Percentiles rank a stretch among this genome's conserved stretches.
Evolutionary conservation across 2,329 filamentous ascomycete species (phyloP).

Genomic region (Xylariaceae sp.): DNA sequence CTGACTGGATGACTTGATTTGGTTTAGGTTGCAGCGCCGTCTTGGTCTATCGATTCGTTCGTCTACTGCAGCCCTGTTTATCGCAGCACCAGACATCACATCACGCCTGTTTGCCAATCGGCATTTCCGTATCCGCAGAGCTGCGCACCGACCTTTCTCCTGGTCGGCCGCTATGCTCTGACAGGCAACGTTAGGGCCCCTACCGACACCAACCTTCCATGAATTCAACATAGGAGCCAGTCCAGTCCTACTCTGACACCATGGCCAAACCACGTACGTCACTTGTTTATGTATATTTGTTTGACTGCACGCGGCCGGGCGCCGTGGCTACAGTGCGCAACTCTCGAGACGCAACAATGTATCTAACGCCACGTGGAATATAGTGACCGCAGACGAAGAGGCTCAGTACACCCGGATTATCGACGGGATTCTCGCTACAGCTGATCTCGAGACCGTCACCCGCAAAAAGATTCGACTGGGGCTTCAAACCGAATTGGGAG

Average conservation of each 20-base stretch:
- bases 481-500: conserved; percentile 51
- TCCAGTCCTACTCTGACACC: conserved; percentile 15
- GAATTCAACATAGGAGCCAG: conserved; percentile 10
- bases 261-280: conserved; percentile 31
- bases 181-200: conserved; percentile 3
- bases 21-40: not conserved
- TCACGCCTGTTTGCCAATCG: not conserved
- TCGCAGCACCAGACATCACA: not conserved
- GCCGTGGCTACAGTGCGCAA: not conserved
- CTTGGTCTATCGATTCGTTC: conserved; percentile 2
- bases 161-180: conserved; percentile 19
- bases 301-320: not conserved
- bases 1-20: not conserved
- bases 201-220: conserved; percentile 9
- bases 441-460: conserved; percentile 59
- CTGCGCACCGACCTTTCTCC: conserved; percentile 6
- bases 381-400: conserved; percentile 50
- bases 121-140: not conserved
- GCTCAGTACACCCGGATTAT: conserved; percentile 54
- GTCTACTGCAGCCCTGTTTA: not conserved
- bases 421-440: conserved; percentile 54
- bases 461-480: conserved; percentile 59
- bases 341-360: not conserved
- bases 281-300: not conserved
- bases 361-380: conserved; percentile 14